Evolutionary conservation across 345 rosid genomes (phyloP).

Genomic region (Aquilaria sinensis): DNA sequence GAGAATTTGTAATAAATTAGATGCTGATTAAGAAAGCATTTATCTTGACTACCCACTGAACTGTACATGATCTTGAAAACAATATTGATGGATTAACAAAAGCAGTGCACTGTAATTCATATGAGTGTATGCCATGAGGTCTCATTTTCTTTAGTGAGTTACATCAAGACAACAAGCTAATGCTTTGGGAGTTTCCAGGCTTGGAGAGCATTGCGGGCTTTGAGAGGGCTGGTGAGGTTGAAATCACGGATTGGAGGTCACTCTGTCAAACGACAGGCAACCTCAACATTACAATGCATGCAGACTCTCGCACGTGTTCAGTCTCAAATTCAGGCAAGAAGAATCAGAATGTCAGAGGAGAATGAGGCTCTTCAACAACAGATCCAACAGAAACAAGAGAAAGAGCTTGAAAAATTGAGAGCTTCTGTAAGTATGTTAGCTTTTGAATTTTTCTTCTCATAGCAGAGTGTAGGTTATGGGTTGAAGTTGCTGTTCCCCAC

Average conservation of each 20-base stretch:
- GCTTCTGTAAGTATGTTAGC: constrained; percentile 23
- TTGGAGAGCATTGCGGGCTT: constrained; percentile 79
- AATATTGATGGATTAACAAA: constrained; percentile 3
- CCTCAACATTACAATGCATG: constrained; percentile 77
- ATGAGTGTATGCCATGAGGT: neutral
- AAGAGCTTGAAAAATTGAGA: constrained; percentile 47
- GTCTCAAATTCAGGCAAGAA: constrained; percentile 67
- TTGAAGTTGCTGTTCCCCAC: no score
- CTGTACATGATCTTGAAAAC: neutral
- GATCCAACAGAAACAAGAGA: constrained; percentile 55
- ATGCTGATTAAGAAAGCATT: no score
- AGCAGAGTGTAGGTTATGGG: no score
- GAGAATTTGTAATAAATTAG: no score
- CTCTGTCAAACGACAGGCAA: constrained; percentile 76
- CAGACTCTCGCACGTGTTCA: constrained; percentile 81
- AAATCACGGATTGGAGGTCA: constrained; percentile 65
- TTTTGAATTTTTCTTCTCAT: neutral
- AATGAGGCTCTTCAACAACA: constrained; percentile 59
- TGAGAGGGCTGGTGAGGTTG: constrained; percentile 81
- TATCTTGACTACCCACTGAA: no score
- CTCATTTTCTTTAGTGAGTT: constrained; percentile 2
- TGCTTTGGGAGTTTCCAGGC: constrained; percentile 41
- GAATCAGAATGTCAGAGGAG: constrained; percentile 73
- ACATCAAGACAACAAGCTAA: constrained; percentile 9
- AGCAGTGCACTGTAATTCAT: neutral